These are phyloP conservation scores for Bruguiera parviflora DNA, from an alignment of 345 rosid species.

Conservation along the genomic window DNA sequence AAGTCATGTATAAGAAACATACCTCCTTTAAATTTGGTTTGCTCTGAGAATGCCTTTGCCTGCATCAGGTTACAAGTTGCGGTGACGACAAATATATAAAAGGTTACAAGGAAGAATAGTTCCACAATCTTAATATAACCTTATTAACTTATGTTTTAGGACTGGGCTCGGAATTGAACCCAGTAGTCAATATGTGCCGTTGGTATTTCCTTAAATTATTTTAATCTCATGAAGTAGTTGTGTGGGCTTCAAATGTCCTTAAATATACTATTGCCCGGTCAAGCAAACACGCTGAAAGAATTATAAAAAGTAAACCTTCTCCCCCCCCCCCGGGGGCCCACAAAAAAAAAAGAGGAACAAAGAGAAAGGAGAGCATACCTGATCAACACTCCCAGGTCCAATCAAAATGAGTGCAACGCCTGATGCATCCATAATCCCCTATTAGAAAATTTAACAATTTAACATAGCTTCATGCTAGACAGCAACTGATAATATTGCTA, in stretches of 20 bases:
- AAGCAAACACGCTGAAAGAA: too few relatives aligned
- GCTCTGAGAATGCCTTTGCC: constrained; percentile 78
- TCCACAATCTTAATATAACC: too few relatives aligned
- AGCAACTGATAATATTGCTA: too few relatives aligned
- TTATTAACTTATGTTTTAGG: too few relatives aligned
- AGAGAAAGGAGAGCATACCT: constrained; percentile 17
- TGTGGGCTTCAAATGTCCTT: too few relatives aligned
- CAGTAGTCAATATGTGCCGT: too few relatives aligned
- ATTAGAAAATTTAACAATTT: constrained; percentile 8
- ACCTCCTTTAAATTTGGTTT: constrained; percentile 92
- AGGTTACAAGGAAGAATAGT: background rate
- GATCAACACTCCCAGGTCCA: constrained; percentile 84
- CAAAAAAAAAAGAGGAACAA: background rate
- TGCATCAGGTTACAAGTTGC: constrained; percentile 34
- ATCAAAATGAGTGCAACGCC: constrained; percentile 74
- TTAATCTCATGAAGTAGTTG: too few relatives aligned
- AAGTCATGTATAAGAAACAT: constrained; percentile 8
- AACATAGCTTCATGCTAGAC: too few relatives aligned
- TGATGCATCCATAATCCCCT: constrained; percentile 80
- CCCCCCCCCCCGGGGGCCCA: background rate
- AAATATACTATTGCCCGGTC: too few relatives aligned
- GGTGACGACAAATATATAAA: constrained; percentile 10
- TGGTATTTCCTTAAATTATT: too few relatives aligned
- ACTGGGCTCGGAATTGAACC: too few relatives aligned
- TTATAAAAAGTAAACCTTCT: background rate